Evolutionary conservation across 2,329 filamentous ascomycete species (phyloP), one percentile per base, ranked within the genome.

Genomic region (Venturia effusa): DNA sequence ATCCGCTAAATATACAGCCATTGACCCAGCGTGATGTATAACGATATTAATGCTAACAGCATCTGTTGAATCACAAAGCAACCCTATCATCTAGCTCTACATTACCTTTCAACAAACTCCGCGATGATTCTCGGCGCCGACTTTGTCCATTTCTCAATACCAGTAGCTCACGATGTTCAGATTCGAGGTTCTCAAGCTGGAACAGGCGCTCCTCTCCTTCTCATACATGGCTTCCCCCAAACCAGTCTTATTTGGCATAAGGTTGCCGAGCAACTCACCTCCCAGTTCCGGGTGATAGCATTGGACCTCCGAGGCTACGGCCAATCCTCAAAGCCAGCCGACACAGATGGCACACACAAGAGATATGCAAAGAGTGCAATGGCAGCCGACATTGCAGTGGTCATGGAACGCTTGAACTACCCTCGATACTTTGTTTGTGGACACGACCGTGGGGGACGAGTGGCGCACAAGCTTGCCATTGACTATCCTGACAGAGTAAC

Each of bases 371-470:
- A 83, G 68, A 78, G 76, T 64, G 73, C 71, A 24, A 81, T 83
- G 79, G 81, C 81, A 0, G 68, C 70, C 1, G 81, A 83, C 68
- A 77, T 76, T 65, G 69, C 78, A 8, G 67, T 69, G 17, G 76
- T 80, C 19, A 83, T 83, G 81, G 68, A 74, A 19, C 54, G 68
- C 0, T 71, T 82, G 0, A 76, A 76, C 8, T 73, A 75, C 67
- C 43, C 67, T 0, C 65, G 70, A 0, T 83, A 81, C 69, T 80
- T 73, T 67, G 71, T 86, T 24, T 81, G 81, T 64, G 81, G 77
- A 0, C 83, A 86, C 68, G 83, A 86, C 69, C 79, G 83, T 45
- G 83, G 83, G 3, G 83, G 80, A 0, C 74, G 82, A 37, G 78
- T 85, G 2, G 76, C 81, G 0, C 83, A 85, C 67, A 81, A 81